Evolutionary conservation across 805 yeast genomes (phyloP).

Genomic region (Metschnikowia arizonensis): DNA sequence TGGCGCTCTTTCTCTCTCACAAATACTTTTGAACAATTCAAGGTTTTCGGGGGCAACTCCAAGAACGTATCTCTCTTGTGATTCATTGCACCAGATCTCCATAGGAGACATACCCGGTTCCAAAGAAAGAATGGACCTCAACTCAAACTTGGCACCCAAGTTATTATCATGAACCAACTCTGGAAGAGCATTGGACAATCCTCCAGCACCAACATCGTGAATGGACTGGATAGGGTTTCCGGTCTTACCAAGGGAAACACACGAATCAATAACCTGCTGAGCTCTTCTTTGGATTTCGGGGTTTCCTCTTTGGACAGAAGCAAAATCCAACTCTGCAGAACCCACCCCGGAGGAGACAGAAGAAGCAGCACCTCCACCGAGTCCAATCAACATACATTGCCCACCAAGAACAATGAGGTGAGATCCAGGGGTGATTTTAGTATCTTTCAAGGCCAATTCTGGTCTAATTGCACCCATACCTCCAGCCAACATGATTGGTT

Average conservation of each 20-base stretch:
- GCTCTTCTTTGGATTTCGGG: constrained; percentile 99
- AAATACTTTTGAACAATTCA: constrained; percentile 66
- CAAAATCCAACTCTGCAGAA: constrained; percentile 93
- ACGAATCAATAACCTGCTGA: constrained; percentile 94
- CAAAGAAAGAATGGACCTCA: constrained; percentile 81
- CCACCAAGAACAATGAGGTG: constrained; percentile 94
- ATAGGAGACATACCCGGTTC: constrained; percentile 99
- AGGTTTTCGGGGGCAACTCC: constrained; percentile 84
- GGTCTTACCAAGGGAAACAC: constrained; percentile 72
- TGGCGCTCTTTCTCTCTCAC: constrained; percentile 94
- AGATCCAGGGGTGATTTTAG: constrained; percentile 87
- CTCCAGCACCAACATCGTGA: constrained; percentile 99
- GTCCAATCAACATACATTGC: constrained; percentile 94
- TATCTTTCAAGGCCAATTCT: constrained; percentile 81
- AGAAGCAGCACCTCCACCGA: constrained; percentile 99
- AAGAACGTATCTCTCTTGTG: constrained; percentile 95
- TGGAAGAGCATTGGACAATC: constrained; percentile 93
- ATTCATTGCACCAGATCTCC: constrained; percentile 99
- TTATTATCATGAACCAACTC: constrained; percentile 97
- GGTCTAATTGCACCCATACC: constrained; percentile 98
- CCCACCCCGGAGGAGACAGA: constrained; percentile 95
- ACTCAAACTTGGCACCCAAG: constrained; percentile 88
- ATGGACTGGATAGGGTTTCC: constrained; percentile 82
- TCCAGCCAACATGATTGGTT: constrained; percentile 99
- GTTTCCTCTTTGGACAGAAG: constrained; percentile 98